phyloP scores from a whole-genome alignment of 140 eudicot genomes.

The Cichorium intybus region DNA sequence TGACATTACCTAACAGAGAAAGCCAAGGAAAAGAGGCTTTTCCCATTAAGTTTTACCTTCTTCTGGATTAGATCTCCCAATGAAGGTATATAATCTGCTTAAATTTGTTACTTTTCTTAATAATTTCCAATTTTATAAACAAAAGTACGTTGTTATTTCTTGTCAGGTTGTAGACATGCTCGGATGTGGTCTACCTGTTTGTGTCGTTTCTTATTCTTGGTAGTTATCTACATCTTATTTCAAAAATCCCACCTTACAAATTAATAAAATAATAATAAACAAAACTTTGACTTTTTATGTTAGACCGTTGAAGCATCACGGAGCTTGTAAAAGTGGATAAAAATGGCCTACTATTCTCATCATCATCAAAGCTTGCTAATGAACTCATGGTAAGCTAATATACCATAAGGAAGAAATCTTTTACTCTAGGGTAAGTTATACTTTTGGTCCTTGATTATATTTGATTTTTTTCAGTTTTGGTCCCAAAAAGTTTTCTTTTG shows the following conservation, averaged over 20 bases:
- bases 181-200: slow-evolving; percentile 94
- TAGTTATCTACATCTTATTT: slow-evolving; percentile 22
- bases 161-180: slow-evolving; percentile 88
- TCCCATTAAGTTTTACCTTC: too few species aligned
- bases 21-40: too few species aligned
- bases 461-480: too few species aligned
- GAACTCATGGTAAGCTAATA: slow-evolving; percentile 46
- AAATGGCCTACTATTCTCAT: slow-evolving; percentile 86
- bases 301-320: slow-evolving; percentile 50
- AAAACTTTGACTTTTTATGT: background rate
- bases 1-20: too few species aligned
- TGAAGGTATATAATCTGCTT: slow-evolving; percentile 59
- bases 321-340: slow-evolving; percentile 86
- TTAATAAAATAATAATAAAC: slow-evolving; percentile 31
- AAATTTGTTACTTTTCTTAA: background rate
- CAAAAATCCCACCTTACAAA: background rate
- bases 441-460: too few species aligned
- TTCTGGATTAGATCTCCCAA: slow-evolving; percentile 95
- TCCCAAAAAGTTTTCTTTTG: too few species aligned
- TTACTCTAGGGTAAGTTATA: too few species aligned
- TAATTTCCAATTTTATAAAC: background rate
- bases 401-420: background rate
- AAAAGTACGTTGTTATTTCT: background rate
- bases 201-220: slow-evolving; percentile 94
- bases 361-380: slow-evolving; percentile 87